Evolutionary conservation across 1,284 basidiomycete genomes (phyloP), one percentile per base, ranked within the genome.

Genomic region (Malassezia furfur): DNA sequence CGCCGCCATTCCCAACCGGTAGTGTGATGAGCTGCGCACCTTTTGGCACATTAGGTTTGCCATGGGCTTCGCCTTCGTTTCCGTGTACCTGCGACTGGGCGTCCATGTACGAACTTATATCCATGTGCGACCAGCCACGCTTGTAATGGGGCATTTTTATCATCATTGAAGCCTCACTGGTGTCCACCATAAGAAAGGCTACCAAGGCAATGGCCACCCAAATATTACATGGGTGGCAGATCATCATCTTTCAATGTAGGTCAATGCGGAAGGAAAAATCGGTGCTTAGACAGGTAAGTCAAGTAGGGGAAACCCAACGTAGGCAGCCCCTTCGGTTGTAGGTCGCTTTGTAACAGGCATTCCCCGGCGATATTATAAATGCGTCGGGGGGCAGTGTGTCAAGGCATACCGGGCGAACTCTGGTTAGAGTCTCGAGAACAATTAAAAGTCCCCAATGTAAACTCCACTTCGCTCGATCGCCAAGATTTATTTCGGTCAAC

Each of bases 11-110:
- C 14, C 62, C 64, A 12, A 73, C 64, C 19, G 43, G 14, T 19
- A 73, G 40, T 3, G 53, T 51, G 22, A 59, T 63, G 11, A 70
- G 52, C 1, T 47, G 41, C 3, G 68, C 50, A 12, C 69, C 69
- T 0, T 59, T 44, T 10, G 71, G 71, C 2, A 60, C 58, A 2
- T 46, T 48, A 5, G 64, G 61, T 0, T 22, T 30, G 14, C 49
- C 48, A 56, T 72, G 68, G 8, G 54, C 44, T 39, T 66, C 45
- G 37, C 60, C 48, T 22, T 57, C 49, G 11, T 14, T 37, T 22
- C 31, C 38, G 22, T 25, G 36, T 10, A 14, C 17, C 8, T 41
- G 22, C 11, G 21, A n/a, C 15, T 36, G 35, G 14, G 9, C 31
- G 12, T 57, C 54, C 2, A 31, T 11, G 11, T 30, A 19, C 2